Evolutionary conservation across 768 basidiomycete genomes (phyloP).

Genomic region (Pholiota conissans): DNA sequence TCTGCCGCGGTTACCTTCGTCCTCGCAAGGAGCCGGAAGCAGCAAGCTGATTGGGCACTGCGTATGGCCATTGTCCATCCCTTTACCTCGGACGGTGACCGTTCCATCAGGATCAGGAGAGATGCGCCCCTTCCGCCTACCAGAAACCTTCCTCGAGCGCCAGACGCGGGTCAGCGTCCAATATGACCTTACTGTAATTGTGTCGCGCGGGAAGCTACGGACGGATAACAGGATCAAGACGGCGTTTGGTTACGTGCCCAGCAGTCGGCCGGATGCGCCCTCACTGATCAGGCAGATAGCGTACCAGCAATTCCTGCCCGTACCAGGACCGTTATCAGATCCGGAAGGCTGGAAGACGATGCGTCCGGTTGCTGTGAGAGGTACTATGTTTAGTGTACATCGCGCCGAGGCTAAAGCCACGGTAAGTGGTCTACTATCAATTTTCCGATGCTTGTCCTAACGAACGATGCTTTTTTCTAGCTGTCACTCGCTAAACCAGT

Average conservation of each 20-base stretch:
- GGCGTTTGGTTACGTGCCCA: slow-evolving; percentile 53
- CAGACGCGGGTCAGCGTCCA: slow-evolving; percentile 48
- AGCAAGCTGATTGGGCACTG: slow-evolving; percentile 47
- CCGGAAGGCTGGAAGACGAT: slow-evolving; percentile 54
- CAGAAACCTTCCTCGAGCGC: slow-evolving; percentile 55
- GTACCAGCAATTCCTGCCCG: slow-evolving; percentile 42
- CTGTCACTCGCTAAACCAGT: slow-evolving; percentile 49
- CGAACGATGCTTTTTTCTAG: slow-evolving; percentile 19
- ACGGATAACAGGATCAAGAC: slow-evolving; percentile 51
- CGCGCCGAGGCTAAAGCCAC: slow-evolving; percentile 40
- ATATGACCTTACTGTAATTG: slow-evolving; percentile 46
- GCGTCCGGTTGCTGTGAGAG: slow-evolving; percentile 39
- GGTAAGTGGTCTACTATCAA: slow-evolving; percentile 27
- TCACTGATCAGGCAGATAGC: slow-evolving; percentile 50
- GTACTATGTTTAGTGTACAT: slow-evolving; percentile 38
- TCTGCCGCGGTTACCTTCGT: slow-evolving; percentile 39
- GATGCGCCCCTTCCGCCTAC: slow-evolving; percentile 39
- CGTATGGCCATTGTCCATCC: slow-evolving; percentile 48
- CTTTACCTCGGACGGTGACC: slow-evolving; percentile 43
- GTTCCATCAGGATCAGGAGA: slow-evolving; percentile 37
- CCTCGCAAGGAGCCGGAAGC: slow-evolving; percentile 37
- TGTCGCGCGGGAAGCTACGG: slow-evolving; percentile 49
- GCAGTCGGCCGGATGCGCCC: slow-evolving; percentile 41
- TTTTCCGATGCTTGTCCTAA: neutral
- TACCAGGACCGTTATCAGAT: slow-evolving; percentile 47